These are phyloP conservation scores for Protomyces inouyei DNA, from an alignment of 1,139 yeast genomes.

Conservation along the genomic window DNA sequence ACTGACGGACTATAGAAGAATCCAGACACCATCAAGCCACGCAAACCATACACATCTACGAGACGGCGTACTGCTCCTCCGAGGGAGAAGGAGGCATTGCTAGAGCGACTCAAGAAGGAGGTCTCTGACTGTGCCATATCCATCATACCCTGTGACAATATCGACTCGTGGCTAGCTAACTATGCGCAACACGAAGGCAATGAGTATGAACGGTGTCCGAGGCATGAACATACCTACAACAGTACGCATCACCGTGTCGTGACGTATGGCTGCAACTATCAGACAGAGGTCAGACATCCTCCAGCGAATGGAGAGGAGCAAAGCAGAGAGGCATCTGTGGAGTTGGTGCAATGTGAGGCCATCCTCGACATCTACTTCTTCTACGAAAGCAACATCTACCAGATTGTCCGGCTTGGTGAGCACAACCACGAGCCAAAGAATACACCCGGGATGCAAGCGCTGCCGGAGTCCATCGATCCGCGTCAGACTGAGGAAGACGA, in stretches of 20 bases:
- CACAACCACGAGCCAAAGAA: conserved; percentile 8
- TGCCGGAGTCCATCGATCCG: too few species aligned
- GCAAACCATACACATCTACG: conserved; percentile 20
- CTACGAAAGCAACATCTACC: conserved; percentile 13
- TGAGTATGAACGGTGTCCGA: conserved; percentile 10
- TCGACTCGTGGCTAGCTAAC: conserved; percentile 18
- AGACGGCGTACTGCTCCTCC: conserved; percentile 1
- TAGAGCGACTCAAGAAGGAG: conserved; percentile 17
- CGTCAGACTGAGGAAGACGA: background rate
- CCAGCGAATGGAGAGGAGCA: background rate
- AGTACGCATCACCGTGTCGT: conserved; percentile 25
- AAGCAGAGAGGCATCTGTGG: background rate
- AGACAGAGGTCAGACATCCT: background rate
- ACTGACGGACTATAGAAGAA: background rate
- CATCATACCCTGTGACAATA: conserved; percentile 12
- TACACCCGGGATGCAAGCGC: too few species aligned
- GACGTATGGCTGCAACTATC: conserved; percentile 19
- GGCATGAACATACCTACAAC: conserved; percentile 25
- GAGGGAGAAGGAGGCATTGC: conserved; percentile 11
- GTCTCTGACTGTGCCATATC: conserved; percentile 13
- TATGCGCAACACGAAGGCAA: conserved; percentile 24
- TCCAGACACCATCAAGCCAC: conserved; percentile 9
- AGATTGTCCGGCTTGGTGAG: conserved; percentile 14
- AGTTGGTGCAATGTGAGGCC: conserved; percentile 9
- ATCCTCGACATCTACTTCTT: conserved; percentile 24